Conservation (phyloP, 2,329 filamentous ascomycete genomes). For the Aureobasidium mangrovei region DNA sequence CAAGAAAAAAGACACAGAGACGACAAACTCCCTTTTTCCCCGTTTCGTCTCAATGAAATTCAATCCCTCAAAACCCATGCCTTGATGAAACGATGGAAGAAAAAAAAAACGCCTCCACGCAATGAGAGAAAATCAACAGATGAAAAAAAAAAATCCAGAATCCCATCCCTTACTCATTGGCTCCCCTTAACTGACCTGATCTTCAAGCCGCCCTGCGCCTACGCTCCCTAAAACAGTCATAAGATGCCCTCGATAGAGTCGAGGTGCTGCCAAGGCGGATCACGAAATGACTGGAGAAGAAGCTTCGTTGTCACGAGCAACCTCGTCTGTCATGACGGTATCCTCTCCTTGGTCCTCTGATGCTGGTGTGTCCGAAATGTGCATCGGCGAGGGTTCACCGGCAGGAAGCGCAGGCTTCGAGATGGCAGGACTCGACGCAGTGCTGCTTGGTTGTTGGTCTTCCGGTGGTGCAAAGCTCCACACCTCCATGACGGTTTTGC, state of each 20-base stretch:
- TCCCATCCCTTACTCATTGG: background rate
- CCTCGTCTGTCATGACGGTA: conserved; percentile 7
- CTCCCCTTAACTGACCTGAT: background rate
- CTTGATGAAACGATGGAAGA: background rate
- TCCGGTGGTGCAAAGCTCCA: conserved; percentile 17
- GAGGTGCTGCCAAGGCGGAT: background rate
- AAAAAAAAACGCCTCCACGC: background rate
- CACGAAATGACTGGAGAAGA: background rate
- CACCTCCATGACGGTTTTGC: conserved; percentile 95
- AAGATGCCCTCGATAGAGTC: background rate
- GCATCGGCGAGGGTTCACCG: conserved; percentile 6
- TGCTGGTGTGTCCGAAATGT: background rate
- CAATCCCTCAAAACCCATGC: background rate
- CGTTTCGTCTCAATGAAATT: background rate
- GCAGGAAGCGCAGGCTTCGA: background rate
- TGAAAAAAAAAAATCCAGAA: too few relatives aligned
- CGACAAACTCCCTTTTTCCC: background rate
- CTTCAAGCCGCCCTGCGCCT: background rate
- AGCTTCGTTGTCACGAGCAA: background rate
- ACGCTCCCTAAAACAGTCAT: conserved; percentile 4
- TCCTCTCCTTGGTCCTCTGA: conserved; percentile 6
- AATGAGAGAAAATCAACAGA: background rate
- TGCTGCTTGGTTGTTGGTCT: background rate
- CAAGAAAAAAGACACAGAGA: background rate
- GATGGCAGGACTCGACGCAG: conserved; percentile 3